phyloP scores from a whole-genome alignment of 768 basidiomycete genomes.

The Psilocybe cubensis region DNA sequence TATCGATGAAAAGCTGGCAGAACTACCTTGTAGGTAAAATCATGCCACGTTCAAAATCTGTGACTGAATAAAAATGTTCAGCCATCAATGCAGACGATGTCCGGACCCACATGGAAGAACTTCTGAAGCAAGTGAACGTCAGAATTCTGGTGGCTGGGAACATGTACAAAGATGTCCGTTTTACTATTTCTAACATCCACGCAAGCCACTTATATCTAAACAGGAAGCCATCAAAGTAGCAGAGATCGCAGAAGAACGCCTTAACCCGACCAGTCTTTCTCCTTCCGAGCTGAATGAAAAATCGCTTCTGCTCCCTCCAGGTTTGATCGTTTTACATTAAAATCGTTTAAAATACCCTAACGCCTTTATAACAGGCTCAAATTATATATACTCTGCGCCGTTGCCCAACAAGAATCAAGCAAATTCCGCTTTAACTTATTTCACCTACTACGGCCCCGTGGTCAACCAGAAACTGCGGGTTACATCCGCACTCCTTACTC shows the following conservation, averaged over 20 bases:
- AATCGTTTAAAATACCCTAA: neutral
- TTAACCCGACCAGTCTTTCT: conserved; percentile 59
- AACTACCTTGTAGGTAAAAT: conserved; percentile 66
- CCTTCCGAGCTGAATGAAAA: conserved; percentile 56
- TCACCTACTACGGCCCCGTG: conserved; percentile 75
- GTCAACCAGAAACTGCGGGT: conserved; percentile 69
- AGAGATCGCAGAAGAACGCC: conserved; percentile 68
- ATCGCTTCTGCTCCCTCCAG: conserved; percentile 68
- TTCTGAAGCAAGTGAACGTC: conserved; percentile 70
- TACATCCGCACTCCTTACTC: conserved; percentile 69
- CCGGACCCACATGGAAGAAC: conserved; percentile 54
- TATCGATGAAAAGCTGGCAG: conserved; percentile 72
- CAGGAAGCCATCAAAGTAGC: conserved; percentile 82
- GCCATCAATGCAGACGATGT: conserved; percentile 77
- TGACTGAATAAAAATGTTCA: conserved; percentile 30
- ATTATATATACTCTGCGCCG: conserved; percentile 64
- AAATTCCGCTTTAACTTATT: conserved; percentile 89
- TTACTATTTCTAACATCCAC: neutral
- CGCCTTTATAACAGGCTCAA: conserved; percentile 52
- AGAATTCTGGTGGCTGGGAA: conserved; percentile 85
- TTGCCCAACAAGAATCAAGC: conserved; percentile 85
- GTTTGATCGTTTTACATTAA: conserved; percentile 40
- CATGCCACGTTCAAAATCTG: neutral
- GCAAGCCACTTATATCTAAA: neutral
- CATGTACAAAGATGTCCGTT: conserved; percentile 75